Evolutionary conservation across 306 rosid species (phyloP).

Genomic region (Ziziphus jujuba): DNA sequence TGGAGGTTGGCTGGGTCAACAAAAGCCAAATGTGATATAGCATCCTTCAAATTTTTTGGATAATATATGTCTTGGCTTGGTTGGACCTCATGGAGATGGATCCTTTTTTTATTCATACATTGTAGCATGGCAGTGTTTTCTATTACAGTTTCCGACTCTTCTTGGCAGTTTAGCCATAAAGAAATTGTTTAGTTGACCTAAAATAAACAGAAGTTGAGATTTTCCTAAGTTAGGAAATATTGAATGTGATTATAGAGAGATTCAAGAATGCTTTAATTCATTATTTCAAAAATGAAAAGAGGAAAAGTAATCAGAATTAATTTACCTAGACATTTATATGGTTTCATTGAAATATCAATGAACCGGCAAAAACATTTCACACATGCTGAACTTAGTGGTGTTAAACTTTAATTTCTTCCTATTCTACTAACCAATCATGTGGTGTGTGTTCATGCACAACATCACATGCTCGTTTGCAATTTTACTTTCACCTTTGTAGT

Average conservation of each 20-base stretch:
- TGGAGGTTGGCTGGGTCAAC: too few relatives aligned
- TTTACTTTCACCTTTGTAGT: too few relatives aligned
- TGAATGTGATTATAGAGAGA: neutral
- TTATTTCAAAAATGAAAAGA: neutral
- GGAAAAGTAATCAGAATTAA: neutral
- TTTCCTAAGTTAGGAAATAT: neutral
- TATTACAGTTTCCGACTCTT: neutral
- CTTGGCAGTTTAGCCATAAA: conserved; percentile 3
- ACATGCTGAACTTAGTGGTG: neutral
- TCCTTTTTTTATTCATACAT: neutral
- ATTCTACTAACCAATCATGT: too few relatives aligned
- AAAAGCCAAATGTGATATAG: too few relatives aligned
- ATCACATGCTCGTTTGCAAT: neutral
- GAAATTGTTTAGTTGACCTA: neutral
- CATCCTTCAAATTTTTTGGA: neutral
- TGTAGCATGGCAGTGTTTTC: neutral
- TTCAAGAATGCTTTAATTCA: neutral
- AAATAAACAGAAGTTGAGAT: neutral
- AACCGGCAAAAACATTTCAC: neutral
- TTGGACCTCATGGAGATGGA: neutral
- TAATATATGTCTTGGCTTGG: neutral
- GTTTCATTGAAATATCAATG: neutral
- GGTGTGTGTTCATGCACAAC: neutral
- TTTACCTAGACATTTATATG: neutral
- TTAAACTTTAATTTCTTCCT: neutral